Evolutionary conservation across 2,329 filamentous ascomycete genomes (phyloP), one percentile per base, ranked within the genome.

Genomic region (Diaporthe citrichinensis): DNA sequence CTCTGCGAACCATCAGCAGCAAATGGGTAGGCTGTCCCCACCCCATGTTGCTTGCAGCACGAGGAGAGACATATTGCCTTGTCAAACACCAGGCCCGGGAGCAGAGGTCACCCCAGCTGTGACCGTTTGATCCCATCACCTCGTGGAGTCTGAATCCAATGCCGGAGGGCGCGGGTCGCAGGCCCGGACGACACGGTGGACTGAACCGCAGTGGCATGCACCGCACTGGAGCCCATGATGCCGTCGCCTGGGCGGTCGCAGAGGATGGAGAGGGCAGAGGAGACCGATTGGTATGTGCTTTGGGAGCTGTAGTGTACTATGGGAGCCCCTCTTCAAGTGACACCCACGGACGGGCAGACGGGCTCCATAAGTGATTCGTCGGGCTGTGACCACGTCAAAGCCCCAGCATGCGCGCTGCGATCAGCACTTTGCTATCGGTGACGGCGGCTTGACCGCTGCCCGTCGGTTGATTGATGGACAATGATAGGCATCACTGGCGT

Each of bases 391-490:
- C 65, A 69, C 65, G 65, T 69, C 65, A 69, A 69, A 55, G 65
- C 65, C 65, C 65, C 65, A 69, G 65, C 65, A 69, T 53, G 34
- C 46, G 65, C 15, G 65, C 49, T 69, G 65, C 65, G 65, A 69
- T 69, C 58, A 65, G 55, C 61, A 65, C 49, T n/a, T 41, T 55
- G 36, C 71, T 65, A 55, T 65, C 58, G 51, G 49, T 55, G 46
- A 55, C 58, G 71, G 49, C 61, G 58, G 71, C 58, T 65, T 73
- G 46, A 55, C 36, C 58, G 58, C 49, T 62, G 68, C 55, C 71
- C 58, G 58, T 65, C 71, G 59, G 49, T 73, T 73, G 71, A 73
- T 69, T 69, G 65, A 69, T 69, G 49, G 65, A 69, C 49, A 69
- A 41, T 69, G 65, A 69, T 69, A 55, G 65, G 49, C 65, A 69